phyloP scores from a whole-genome alignment of 768 basidiomycete species.

The Termitomyces bulborhizus region DNA sequence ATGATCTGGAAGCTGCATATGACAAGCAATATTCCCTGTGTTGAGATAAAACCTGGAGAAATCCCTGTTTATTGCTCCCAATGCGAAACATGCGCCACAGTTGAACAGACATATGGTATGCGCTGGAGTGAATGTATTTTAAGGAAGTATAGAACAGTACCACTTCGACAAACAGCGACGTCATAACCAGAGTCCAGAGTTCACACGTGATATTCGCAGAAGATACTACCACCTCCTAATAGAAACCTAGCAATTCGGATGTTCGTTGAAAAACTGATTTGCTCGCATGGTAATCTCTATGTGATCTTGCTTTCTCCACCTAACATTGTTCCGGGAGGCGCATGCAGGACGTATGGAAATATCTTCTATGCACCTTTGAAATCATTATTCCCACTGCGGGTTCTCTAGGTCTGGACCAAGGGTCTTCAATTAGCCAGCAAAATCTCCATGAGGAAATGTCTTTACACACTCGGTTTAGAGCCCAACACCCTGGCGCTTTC shows the following conservation, averaged over 20 bases:
- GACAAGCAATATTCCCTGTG: too few relatives aligned
- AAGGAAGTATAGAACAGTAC: too few relatives aligned
- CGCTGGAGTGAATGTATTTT: background rate
- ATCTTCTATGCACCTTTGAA: slow-evolving; percentile 25
- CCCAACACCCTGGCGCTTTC: too few relatives aligned
- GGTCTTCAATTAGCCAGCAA: too few relatives aligned
- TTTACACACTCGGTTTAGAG: too few relatives aligned
- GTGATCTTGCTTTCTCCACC: background rate
- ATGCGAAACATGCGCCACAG: background rate
- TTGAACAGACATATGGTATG: background rate
- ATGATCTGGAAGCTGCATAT: too few relatives aligned
- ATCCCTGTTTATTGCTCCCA: background rate
- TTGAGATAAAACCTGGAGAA: background rate
- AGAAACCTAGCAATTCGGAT: background rate
- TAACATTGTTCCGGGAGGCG: background rate
- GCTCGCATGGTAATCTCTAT: background rate
- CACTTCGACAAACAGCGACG: too few relatives aligned
- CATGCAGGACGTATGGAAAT: slow-evolving; percentile 10
- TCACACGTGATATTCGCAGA: too few relatives aligned
- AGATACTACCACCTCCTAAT: too few relatives aligned
- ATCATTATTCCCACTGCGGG: slow-evolving; percentile 20
- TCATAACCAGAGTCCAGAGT: too few relatives aligned
- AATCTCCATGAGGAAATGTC: too few relatives aligned
- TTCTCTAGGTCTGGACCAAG: too few relatives aligned
- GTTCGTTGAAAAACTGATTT: background rate